Evolutionary conservation across 2,329 filamentous ascomycete species (phyloP).

Genomic region (Paecilomyces sp.): DNA sequence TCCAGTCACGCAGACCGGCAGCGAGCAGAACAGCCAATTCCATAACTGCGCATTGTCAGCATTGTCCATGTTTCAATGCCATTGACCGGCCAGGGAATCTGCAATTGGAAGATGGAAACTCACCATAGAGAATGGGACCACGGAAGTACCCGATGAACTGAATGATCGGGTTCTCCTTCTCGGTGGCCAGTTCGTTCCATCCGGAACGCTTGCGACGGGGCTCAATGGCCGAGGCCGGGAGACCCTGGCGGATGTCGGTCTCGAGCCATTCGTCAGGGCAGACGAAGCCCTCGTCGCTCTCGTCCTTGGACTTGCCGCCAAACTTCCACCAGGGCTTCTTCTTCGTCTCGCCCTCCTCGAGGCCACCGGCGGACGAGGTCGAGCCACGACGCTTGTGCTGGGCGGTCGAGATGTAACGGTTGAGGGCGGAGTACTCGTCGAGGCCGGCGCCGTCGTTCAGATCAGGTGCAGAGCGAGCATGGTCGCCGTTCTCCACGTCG

Average conservation of each 20-base stretch:
- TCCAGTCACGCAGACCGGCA: slow-evolving; percentile 67
- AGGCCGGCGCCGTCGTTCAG: slow-evolving; percentile 20
- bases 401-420: slow-evolving; percentile 62
- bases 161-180: slow-evolving; percentile 69
- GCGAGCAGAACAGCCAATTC: slow-evolving; percentile 68
- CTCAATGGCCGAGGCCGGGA: slow-evolving; percentile 54
- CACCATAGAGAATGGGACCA: slow-evolving; percentile 71
- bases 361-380: slow-evolving; percentile 36
- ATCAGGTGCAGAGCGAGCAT: slow-evolving; percentile 22
- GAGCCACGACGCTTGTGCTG: slow-evolving; percentile 50
- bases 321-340: slow-evolving; percentile 56
- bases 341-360: slow-evolving; percentile 30
- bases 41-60: slow-evolving; percentile 46
- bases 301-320: slow-evolving; percentile 26
- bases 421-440: slow-evolving; percentile 60
- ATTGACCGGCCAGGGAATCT: no score
- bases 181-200: slow-evolving; percentile 64
- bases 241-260: slow-evolving; percentile 60
- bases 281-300: slow-evolving; percentile 29
- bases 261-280: slow-evolving; percentile 62
- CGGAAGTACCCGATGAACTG: slow-evolving; percentile 71
- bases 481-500: slow-evolving; percentile 36
- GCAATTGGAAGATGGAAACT: slow-evolving; percentile 20
- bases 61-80: neutral
- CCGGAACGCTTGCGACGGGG: slow-evolving; percentile 58